Percentiles rank a stretch among this genome's conserved stretches.
Evolutionary conservation across 75 land plant genomes (phyloP).

Genomic region (Isoetes taiwanensis): DNA sequence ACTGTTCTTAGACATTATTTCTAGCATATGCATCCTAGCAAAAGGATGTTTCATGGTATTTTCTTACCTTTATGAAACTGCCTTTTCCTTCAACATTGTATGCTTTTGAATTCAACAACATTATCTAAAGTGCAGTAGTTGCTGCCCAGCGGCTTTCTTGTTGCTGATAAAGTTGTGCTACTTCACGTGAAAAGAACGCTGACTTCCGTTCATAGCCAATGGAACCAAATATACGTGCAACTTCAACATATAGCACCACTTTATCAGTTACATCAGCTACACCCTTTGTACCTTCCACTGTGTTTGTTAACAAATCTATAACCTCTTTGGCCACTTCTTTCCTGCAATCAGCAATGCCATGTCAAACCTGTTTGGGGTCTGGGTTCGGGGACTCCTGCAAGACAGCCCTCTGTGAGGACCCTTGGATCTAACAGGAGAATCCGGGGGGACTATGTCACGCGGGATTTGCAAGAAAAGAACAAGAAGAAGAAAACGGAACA

Average conservation of each 20-base stretch:
- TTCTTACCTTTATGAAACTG: too few species aligned
- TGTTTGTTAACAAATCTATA: slow-evolving; percentile 61
- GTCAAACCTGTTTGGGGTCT: too few species aligned
- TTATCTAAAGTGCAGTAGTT: slow-evolving; percentile 82
- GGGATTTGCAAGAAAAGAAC: too few species aligned
- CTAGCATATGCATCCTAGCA: too few species aligned
- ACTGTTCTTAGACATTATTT: too few species aligned
- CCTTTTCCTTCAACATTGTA: slow-evolving; percentile 73
- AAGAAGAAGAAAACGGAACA: too few species aligned
- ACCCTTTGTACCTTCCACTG: slow-evolving; percentile 85
- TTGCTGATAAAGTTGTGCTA: slow-evolving; percentile 81
- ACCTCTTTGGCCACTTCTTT: slow-evolving; percentile 86
- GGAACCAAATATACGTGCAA: slow-evolving; percentile 74
- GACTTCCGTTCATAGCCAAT: slow-evolving; percentile 91
- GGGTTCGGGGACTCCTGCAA: too few species aligned
- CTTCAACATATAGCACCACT: slow-evolving; percentile 71
- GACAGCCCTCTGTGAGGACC: too few species aligned
- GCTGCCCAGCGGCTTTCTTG: slow-evolving; percentile 81
- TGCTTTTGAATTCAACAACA: slow-evolving; percentile 55
- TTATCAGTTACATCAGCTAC: slow-evolving; percentile 83
- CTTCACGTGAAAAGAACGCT: slow-evolving; percentile 90
- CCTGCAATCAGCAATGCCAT: too few species aligned
- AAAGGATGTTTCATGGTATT: too few species aligned
- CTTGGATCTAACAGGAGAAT: too few species aligned
- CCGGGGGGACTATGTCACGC: too few species aligned